Evolutionary conservation across 768 basidiomycete genomes (phyloP).

Genomic region (Suillus spraguei): DNA sequence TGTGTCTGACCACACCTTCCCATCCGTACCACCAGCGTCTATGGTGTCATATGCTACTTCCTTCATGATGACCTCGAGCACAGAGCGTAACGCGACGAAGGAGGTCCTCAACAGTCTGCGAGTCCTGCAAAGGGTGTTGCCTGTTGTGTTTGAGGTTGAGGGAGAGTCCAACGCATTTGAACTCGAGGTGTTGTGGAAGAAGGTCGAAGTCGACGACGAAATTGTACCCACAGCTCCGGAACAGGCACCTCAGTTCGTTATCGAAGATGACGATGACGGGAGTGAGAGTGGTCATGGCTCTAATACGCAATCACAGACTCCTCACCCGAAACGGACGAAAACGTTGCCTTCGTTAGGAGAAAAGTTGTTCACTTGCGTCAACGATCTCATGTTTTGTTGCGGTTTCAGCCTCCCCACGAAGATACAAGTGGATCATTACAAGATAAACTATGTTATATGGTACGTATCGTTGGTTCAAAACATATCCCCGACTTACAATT

Average conservation of each 20-base stretch:
- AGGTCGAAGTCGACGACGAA: constrained; percentile 48
- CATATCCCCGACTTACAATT: constrained; percentile 12
- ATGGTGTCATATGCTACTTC: constrained; percentile 71
- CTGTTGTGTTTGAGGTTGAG: constrained; percentile 84
- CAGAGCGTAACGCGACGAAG: constrained; percentile 72
- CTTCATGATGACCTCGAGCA: constrained; percentile 59
- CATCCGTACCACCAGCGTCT: constrained; percentile 51
- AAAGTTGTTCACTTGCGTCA: constrained; percentile 72
- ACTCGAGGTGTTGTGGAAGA: constrained; percentile 82
- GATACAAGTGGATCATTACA: constrained; percentile 77
- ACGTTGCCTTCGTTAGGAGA: constrained; percentile 79
- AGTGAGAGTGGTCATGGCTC: constrained; percentile 43
- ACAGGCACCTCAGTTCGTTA: constrained; percentile 74
- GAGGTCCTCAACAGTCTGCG: constrained; percentile 93
- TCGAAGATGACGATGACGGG: constrained; percentile 79
- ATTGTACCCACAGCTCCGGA: constrained; percentile 23
- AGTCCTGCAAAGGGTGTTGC: constrained; percentile 85
- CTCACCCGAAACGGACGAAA: constrained; percentile 41
- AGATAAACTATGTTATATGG: constrained; percentile 90
- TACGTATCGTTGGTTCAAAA: constrained; percentile 38
- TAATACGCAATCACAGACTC: constrained; percentile 17
- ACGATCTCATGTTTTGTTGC: constrained; percentile 91
- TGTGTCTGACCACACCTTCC: constrained; percentile 81
- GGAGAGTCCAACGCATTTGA: constrained; percentile 76
- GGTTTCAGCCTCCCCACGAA: constrained; percentile 87